Base-by-base conservation (phyloP, 2,329 filamentous ascomycete species). In the Penicillium sp. region DNA sequence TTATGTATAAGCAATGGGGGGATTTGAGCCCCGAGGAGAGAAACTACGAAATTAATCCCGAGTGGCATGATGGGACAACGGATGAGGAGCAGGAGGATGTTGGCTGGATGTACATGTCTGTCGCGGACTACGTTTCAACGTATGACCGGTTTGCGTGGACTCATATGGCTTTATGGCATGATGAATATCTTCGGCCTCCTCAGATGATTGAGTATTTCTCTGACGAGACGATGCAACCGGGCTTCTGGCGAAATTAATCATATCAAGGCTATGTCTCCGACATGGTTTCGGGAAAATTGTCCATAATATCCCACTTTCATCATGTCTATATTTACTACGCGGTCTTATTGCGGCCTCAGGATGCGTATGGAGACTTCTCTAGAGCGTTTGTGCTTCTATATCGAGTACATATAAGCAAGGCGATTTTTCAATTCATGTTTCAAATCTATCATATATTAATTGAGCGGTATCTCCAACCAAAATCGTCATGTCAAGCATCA, bases 81-180 rank as follows among this genome's bases (percentile, higher is more conserved):
- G 44, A 55, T 18, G 34, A 55, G 3, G 23, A 29, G 9, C 34
- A 54, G 5, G 57, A 60, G 44, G 54, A 60, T 45, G 57, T 60
- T 48, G 55, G 57, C 10, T 60, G 55, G 57, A 58, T 46, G 39
- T 60, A 60, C 34, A 53, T 54, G 13, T 46, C 20, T 46, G 42
- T 34, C 42, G 9, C 10, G 4, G 42, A 46, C 27, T 46, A 46
- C 18, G 29, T 34, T 36, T 12, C 10, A 4, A 46, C 29, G 13
- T 46, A 46, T 46, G 21, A 46, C 42, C 20, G 32, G 32, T 34
- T 34, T 34, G 32, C 32, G n/a, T 34, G n/a, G 32, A 34, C 32
- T 34, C 32, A 34, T 9, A 15, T 34, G 32, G 32, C 32, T 17
- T 34, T 34, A 34, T 34, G 32, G 32, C 32, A 34, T 18, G 32